Base-by-base conservation (phyloP, 495 filamentous ascomycete species). In the Neurospora sp. region DNA sequence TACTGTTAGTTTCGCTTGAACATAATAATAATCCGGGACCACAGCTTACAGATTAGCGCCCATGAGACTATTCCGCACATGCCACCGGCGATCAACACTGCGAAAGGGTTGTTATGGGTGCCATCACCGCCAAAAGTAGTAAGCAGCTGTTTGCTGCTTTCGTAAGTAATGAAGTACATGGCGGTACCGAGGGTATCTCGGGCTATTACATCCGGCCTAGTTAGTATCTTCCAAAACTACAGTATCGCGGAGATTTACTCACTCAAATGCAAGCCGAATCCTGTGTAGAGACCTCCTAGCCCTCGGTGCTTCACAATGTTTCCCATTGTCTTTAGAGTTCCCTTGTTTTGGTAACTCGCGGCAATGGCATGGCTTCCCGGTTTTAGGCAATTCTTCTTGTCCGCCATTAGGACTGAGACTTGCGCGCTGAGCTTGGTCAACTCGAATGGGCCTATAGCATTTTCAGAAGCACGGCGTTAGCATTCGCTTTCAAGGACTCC, bases 101-200 rank as follows among this genome's bases (percentile, higher is more conserved):
- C 91, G 69, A 92, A 78, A 8, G 92, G 91, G 71, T 92, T 90
- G 31, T 91, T 91, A 23, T 91, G 90, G 72, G 89, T 88, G 73
- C 83, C 80, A 74, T 87, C 88, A 69, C 91, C 91, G 41, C 89
- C 87, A 71, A 91, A 88, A 27, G 92, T 94, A 39, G 91, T 90
- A 49, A 95, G 88, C 54, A 96, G 78, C 80, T 97, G 93, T 82
- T 98, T 97, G 73, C 90, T 89, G 75, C 91, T 93, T 79, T 98
- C 95, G 79, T 98, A 98, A 75, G 94, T 92, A 73, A 91, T 90
- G 78, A 98, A 98, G 80, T 97, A 98, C 72, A 97, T 90, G 3
- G 88, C 93, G 3, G 95, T 96, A 35, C 95, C 95, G 69, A 97
- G 86, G 0, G 93, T 96, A 79, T 98, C 95, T 69, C 95, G 89